Evolutionary conservation across 2,329 filamentous ascomycete species (phyloP), one percentile per base, ranked within the genome.

Genomic region (Coniella vitis): DNA sequence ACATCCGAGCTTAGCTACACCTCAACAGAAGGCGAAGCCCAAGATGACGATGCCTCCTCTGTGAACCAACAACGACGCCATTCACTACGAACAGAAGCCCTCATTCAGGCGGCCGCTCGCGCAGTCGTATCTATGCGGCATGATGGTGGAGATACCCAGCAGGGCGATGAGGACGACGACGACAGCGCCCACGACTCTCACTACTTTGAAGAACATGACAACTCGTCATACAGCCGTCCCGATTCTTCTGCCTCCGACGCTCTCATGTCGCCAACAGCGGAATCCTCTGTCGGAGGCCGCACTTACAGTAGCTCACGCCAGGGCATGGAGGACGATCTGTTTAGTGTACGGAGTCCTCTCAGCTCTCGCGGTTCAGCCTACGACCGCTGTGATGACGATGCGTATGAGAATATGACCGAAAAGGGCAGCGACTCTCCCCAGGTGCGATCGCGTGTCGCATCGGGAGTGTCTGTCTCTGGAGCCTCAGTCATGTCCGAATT

Each of bases 301-400:
- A 68, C 63, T 7, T 69, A 75, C 40, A 72, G 66, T 58, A 74
- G 72, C 60, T 78, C 73, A 1, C 74, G 74, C 46, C 69, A 76
- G 51, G 73, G 72, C 25, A 66, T 67, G 38, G 75, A 78, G 19
- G 75, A 79, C 56, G 76, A 80, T 44, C 73, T 81, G 16, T 81
- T 82, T 58, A 81, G 76, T 62, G 75, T 76, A 55, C 70, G 69
- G 64, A 83, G 72, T 61, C 73, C 71, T 1, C 72, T 76, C 35
- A 81, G 75, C 60, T 81, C 78, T 1, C 60, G 78, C 48, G 75
- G 75, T 2, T 81, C 77, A 1, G 66, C 75, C 50, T 65, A 67
- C 36, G 47, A 52, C 45, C 45, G 49, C 43, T 47, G 35, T 20
- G 42, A 62, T 60, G 56, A 61, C 55, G 56, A 57, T 21, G 47